A percentile compares a stretch with the other conserved stretches of the same genome.
Conservation (phyloP, 2,329 filamentous ascomycete species). For the Mycosphaerella sp. region DNA sequence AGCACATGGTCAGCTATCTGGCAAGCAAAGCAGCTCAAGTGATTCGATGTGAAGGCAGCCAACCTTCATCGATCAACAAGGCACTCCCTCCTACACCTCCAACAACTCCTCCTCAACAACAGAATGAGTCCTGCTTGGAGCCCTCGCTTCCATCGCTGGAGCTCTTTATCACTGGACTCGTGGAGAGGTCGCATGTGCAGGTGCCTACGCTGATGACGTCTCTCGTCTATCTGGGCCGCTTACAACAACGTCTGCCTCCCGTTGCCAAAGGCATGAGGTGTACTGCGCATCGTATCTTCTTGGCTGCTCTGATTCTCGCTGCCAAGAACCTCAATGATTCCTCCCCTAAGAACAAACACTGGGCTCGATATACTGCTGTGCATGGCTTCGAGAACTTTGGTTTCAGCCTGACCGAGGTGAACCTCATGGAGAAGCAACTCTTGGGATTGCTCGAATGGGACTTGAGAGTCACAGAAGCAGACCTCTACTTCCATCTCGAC, state of each 20-base stretch:
- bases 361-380: constrained; percentile 86
- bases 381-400: constrained; percentile 69
- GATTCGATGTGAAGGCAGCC: constrained; percentile 63
- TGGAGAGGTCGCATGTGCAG: constrained; percentile 90
- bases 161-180: constrained; percentile 85
- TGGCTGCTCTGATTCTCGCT: constrained; percentile 75
- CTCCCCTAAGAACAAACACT: constrained; percentile 99
- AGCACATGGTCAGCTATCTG: constrained; percentile 71
- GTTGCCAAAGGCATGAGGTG: constrained; percentile 95
- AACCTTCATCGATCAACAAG: constrained; percentile 39
- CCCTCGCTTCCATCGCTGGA: constrained; percentile 67
- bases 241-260: constrained; percentile 79
- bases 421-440: constrained; percentile 98
- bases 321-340: constrained; percentile 99
- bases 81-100: constrained; percentile 55
- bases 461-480: constrained; percentile 73
- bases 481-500: constrained; percentile 82
- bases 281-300: constrained; percentile 95
- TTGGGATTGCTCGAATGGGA: constrained; percentile 95
- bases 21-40: constrained; percentile 68
- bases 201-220: constrained; percentile 96
- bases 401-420: constrained; percentile 92
- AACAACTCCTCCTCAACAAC: constrained; percentile 49
- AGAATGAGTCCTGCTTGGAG: constrained; percentile 46
- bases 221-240: constrained; percentile 81